phyloP scores from a whole-genome alignment of 768 basidiomycete species.

The Suillus clintonianus region DNA sequence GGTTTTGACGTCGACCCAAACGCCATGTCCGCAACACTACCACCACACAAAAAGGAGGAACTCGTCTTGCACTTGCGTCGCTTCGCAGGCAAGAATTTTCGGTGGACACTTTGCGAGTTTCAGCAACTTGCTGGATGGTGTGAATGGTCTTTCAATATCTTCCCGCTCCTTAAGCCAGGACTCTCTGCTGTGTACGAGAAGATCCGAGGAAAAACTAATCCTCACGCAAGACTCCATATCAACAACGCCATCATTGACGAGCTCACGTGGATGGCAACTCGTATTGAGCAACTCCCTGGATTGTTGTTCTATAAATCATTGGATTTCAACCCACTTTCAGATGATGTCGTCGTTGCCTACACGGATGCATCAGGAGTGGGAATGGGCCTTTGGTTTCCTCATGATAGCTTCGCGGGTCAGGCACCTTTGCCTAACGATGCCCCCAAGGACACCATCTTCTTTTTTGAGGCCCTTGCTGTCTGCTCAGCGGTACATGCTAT shows the following conservation, averaged over 20 bases:
- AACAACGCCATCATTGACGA: background rate
- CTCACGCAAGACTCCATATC: background rate
- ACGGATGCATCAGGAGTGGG: conserved; percentile 25
- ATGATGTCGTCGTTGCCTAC: background rate
- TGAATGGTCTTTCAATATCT: conserved; percentile 44
- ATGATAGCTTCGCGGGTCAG: conserved; percentile 18
- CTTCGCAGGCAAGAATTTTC: background rate
- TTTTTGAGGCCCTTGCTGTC: conserved; percentile 20
- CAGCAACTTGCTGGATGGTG: conserved; percentile 38
- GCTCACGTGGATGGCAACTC: background rate
- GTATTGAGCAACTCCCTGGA: background rate
- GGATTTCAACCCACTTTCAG: background rate
- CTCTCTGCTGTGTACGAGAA: conserved; percentile 37
- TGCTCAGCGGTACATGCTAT: too few relatives aligned
- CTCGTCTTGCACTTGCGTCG: background rate
- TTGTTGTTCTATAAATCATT: background rate
- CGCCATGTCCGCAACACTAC: conserved; percentile 15
- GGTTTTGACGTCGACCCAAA: conserved; percentile 30
- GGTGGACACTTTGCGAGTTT: conserved; percentile 19
- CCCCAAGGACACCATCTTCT: conserved; percentile 20
- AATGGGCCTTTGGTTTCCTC: conserved; percentile 25
- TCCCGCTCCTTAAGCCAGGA: conserved; percentile 33
- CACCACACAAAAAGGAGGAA: background rate
- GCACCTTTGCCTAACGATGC: background rate
- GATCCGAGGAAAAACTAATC: conserved; percentile 23